Conservation (phyloP, 805 yeast genomes). For the Yamadazyma insecticola region DNA sequence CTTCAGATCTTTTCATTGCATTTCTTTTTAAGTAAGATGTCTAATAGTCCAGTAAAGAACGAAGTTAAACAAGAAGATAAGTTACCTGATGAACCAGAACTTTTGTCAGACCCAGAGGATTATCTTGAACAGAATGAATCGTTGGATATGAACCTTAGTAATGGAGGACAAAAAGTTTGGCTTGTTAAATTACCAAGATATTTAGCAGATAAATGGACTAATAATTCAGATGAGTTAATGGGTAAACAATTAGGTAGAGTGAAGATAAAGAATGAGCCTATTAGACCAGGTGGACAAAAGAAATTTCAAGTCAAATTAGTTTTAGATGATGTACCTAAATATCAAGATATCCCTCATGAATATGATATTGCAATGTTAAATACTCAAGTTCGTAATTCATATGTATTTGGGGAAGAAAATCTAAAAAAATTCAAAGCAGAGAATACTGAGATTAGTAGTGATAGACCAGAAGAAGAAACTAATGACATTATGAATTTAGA, state of each 20-base stretch:
- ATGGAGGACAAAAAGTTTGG: constrained; percentile 78
- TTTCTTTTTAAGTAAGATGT: not conserved
- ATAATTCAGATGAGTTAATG: constrained; percentile 45
- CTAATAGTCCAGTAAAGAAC: not conserved
- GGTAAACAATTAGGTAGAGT: constrained; percentile 82
- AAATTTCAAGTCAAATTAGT: constrained; percentile 52
- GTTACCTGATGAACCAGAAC: constrained; percentile 22
- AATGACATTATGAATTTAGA: constrained; percentile 2
- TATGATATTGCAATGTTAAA: constrained; percentile 78
- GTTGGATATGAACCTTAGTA: constrained; percentile 67
- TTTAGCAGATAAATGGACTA: constrained; percentile 75
- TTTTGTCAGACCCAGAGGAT: constrained; percentile 41
- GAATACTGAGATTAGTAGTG: constrained; percentile 9
- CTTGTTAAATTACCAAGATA: constrained; percentile 86
- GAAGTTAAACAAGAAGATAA: constrained; percentile 1
- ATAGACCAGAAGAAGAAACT: constrained; percentile 9
- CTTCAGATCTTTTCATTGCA: not conserved
- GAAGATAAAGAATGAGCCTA: constrained; percentile 56
- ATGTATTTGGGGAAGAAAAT: constrained; percentile 83
- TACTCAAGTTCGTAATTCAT: constrained; percentile 79
- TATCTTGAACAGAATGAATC: constrained; percentile 57
- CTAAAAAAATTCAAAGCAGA: constrained; percentile 54
- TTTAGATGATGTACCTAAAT: constrained; percentile 29
- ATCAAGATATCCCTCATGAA: constrained; percentile 63
- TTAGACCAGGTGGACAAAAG: constrained; percentile 13